Percentiles rank a stretch among this genome's conserved stretches.
Conservation (phyloP, 805 yeast genomes). For the Helenozyma rhizophorensis region DNA sequence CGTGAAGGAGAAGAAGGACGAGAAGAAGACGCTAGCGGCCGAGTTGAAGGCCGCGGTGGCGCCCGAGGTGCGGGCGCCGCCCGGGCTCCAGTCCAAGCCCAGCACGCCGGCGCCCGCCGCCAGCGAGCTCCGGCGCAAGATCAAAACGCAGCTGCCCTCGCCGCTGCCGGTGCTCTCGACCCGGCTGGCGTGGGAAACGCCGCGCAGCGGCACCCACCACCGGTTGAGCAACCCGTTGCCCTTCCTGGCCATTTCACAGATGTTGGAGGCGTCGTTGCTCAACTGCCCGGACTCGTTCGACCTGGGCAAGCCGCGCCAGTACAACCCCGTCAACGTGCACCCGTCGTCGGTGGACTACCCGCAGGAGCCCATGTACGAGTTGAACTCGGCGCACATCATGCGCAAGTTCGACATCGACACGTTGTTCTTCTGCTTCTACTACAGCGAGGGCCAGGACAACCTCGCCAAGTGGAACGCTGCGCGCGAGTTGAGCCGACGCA, state of each 20-base stretch:
- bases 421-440: slow-evolving; percentile 87
- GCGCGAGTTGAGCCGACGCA: slow-evolving; percentile 68
- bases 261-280: slow-evolving; percentile 72
- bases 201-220: slow-evolving; percentile 27
- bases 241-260: slow-evolving; percentile 47
- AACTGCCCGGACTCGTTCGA: slow-evolving; percentile 94
- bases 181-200: slow-evolving; percentile 18
- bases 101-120: slow-evolving; percentile 9
- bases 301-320: slow-evolving; percentile 76
- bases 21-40: slow-evolving; percentile 2
- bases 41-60: slow-evolving; percentile 1
- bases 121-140: slow-evolving; percentile 14
- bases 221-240: slow-evolving; percentile 52
- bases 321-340: slow-evolving; percentile 76
- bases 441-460: slow-evolving; percentile 43
- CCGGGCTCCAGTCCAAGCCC: slow-evolving; percentile 14
- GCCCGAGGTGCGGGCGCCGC: slow-evolving; percentile 12
- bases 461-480: slow-evolving; percentile 56
- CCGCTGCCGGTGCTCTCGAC: slow-evolving; percentile 17
- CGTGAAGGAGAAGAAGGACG: not conserved
- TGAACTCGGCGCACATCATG: slow-evolving; percentile 57
- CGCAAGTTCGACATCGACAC: slow-evolving; percentile 81
- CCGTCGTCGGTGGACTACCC: slow-evolving; percentile 92
- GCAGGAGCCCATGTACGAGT: slow-evolving; percentile 69
- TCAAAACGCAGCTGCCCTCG: slow-evolving; percentile 10